Conservation (phyloP, 805 yeast genomes). For the Candida parachauliodes region DNA sequence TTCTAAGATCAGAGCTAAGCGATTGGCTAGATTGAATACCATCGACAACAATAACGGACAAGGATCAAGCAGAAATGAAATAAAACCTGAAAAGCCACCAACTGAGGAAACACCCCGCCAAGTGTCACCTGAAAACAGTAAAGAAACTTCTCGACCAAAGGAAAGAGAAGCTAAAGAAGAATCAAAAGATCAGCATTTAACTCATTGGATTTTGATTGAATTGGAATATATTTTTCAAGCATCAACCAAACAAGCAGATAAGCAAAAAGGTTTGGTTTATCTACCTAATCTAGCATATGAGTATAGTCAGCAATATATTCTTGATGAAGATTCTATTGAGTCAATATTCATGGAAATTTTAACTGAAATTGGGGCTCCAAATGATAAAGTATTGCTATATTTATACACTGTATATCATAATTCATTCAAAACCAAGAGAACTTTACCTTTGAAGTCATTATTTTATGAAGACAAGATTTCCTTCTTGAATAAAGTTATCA, state of each 20-base stretch:
- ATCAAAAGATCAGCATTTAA: slow-evolving; percentile 18
- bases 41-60: neutral
- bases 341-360: slow-evolving; percentile 52
- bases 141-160: neutral
- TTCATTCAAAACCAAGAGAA: slow-evolving; percentile 40
- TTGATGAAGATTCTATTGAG: slow-evolving; percentile 41
- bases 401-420: slow-evolving; percentile 43
- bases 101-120: neutral
- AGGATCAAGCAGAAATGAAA: neutral
- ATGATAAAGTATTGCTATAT: slow-evolving; percentile 41
- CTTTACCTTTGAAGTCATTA: slow-evolving; percentile 39
- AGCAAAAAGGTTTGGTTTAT: slow-evolving; percentile 14
- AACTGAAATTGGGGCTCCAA: slow-evolving; percentile 50
- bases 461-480: slow-evolving; percentile 31
- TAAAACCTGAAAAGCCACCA: neutral
- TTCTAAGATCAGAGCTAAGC: slow-evolving; percentile 43
- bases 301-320: slow-evolving; percentile 12
- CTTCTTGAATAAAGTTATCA: slow-evolving; percentile 46
- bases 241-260: slow-evolving; percentile 20
- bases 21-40: slow-evolving; percentile 48
- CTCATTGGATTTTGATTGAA: slow-evolving; percentile 40
- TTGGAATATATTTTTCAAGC: slow-evolving; percentile 36
- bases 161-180: neutral
- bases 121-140: neutral
- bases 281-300: slow-evolving; percentile 25